Percentiles rank a stretch among this genome's conserved stretches.
phyloP scores from a whole-genome alignment of 169 alveolate genomes.

The Plasmodium adleri region DNA sequence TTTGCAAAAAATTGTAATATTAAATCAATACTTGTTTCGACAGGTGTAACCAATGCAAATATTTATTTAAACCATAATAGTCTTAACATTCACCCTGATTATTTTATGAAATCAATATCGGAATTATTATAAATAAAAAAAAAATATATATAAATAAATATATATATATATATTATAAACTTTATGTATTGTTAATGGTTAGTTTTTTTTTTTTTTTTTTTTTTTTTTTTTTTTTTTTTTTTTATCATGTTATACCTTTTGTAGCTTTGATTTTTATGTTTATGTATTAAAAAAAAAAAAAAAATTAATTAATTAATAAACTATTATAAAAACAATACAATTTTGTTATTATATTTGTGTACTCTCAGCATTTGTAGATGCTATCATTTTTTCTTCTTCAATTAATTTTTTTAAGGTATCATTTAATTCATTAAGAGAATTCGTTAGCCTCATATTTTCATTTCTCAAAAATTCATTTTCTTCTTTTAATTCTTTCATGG shows the following conservation, averaged over 20 bases:
- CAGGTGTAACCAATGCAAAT: conserved; percentile 61
- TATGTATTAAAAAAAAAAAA: too few species aligned
- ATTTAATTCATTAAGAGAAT: conserved; percentile 55
- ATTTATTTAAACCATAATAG: conserved; percentile 58
- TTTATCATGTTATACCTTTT: not conserved
- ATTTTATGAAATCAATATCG: conserved; percentile 54
- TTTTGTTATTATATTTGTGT: too few species aligned
- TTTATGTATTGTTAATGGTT: not conserved
- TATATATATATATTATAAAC: conserved; percentile 1
- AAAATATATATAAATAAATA: not conserved
- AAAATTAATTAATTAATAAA: too few species aligned
- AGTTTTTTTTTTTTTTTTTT: not conserved
- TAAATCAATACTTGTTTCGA: conserved; percentile 40
- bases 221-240: not conserved
- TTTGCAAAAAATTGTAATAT: conserved; percentile 74
- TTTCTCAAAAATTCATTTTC: conserved; percentile 58
- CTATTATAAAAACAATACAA: too few species aligned
- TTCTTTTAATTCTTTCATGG: conserved; percentile 45
- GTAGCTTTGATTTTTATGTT: not conserved
- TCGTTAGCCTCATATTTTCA: conserved; percentile 61
- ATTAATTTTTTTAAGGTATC: conserved; percentile 44
- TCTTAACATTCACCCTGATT: conserved; percentile 51
- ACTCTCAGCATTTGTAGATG: not conserved
- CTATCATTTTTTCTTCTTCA: conserved; percentile 3
- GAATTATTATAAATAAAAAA: conserved; percentile 35